A percentile compares a stretch with the other conserved stretches of the same genome.
Conservation (phyloP, 2,329 filamentous ascomycete species). For the Alternaria consortialis region DNA sequence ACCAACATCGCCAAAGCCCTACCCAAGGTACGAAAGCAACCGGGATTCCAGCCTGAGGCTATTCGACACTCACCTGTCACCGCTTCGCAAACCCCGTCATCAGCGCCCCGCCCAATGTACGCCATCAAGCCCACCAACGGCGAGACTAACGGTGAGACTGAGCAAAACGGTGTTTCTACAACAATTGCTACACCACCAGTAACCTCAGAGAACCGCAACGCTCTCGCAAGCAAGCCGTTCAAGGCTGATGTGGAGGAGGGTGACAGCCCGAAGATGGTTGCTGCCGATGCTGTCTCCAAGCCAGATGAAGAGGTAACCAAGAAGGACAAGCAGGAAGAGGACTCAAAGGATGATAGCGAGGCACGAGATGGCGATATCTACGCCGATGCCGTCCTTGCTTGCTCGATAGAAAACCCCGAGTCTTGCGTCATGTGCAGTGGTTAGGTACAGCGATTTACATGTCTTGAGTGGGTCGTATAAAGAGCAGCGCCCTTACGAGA, state of each 20-base stretch:
- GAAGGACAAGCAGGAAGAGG: slow-evolving; percentile 73
- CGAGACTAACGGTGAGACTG: slow-evolving; percentile 13
- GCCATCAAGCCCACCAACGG: slow-evolving; percentile 64
- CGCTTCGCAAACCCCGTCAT: slow-evolving; percentile 61
- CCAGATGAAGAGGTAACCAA: slow-evolving; percentile 71
- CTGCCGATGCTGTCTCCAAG: slow-evolving; percentile 70
- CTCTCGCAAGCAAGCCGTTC: slow-evolving; percentile 72
- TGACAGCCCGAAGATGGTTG: slow-evolving; percentile 79
- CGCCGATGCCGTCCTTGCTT: slow-evolving; percentile 87
- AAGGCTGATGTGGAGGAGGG: slow-evolving; percentile 80
- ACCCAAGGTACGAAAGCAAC: slow-evolving; percentile 71
- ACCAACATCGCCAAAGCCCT: slow-evolving; percentile 75
- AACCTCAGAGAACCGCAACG: slow-evolving; percentile 55
- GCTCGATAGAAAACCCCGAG: slow-evolving; percentile 98
- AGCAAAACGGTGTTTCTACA: slow-evolving; percentile 71
- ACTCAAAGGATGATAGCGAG: slow-evolving; percentile 73
- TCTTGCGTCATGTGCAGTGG: slow-evolving; percentile 97
- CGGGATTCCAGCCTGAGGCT: slow-evolving; percentile 31
- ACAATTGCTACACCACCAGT: slow-evolving; percentile 73
- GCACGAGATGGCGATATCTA: slow-evolving; percentile 92
- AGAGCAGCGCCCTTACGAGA: slow-evolving; percentile 14
- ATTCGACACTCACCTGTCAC: slow-evolving; percentile 27
- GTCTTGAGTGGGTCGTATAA: neutral
- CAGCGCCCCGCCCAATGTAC: slow-evolving; percentile 74
- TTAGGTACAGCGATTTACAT: slow-evolving; percentile 56